These are phyloP conservation scores for Atkinsonella texensis DNA, from an alignment of 2,329 filamentous ascomycete genomes.

Conservation along the genomic window DNA sequence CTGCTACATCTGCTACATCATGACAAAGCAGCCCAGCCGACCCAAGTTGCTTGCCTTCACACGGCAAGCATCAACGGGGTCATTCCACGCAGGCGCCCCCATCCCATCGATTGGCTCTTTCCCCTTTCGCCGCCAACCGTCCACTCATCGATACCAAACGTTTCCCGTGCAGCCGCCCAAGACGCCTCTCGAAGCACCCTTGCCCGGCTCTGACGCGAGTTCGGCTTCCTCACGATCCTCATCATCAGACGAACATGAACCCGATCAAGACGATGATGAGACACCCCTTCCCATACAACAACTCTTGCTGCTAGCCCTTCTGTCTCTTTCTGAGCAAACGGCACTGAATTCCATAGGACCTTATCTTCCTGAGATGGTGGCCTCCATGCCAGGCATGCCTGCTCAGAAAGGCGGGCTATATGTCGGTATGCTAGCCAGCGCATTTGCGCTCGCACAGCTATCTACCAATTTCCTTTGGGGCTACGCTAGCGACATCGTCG, in stretches of 20 bases:
- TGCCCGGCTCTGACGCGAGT: slow-evolving; percentile 11
- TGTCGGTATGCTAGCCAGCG: slow-evolving; percentile 78
- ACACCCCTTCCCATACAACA: slow-evolving; percentile 75
- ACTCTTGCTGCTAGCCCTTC: slow-evolving; percentile 71
- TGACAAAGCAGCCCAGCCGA: slow-evolving; percentile 5
- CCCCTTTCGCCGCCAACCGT: slow-evolving; percentile 24
- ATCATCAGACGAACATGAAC: slow-evolving; percentile 19
- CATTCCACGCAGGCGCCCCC: slow-evolving; percentile 40
- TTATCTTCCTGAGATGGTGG: slow-evolving; percentile 88
- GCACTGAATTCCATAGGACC: slow-evolving; percentile 93
- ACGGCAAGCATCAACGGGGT: slow-evolving; percentile 28
- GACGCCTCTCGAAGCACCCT: slow-evolving; percentile 40
- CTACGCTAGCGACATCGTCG: slow-evolving; percentile 50
- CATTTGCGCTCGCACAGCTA: slow-evolving; percentile 87
- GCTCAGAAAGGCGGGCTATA: slow-evolving; percentile 66
- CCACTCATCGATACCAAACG: slow-evolving; percentile 60
- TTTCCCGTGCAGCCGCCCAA: slow-evolving; percentile 66
- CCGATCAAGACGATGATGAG: slow-evolving; percentile 34
- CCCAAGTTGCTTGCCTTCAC: slow-evolving; percentile 2
- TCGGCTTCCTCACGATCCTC: slow-evolving; percentile 8
- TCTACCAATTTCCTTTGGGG: slow-evolving; percentile 65
- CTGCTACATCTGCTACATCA: slow-evolving; percentile 4
- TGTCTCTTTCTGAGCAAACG: slow-evolving; percentile 88
- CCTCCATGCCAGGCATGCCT: slow-evolving; percentile 70
- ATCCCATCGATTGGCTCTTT: slow-evolving; percentile 26